A percentile compares a stretch with the other conserved stretches of the same genome.
phyloP scores from a whole-genome alignment of 1,139 yeast genomes.

The Pichia sp. region DNA sequence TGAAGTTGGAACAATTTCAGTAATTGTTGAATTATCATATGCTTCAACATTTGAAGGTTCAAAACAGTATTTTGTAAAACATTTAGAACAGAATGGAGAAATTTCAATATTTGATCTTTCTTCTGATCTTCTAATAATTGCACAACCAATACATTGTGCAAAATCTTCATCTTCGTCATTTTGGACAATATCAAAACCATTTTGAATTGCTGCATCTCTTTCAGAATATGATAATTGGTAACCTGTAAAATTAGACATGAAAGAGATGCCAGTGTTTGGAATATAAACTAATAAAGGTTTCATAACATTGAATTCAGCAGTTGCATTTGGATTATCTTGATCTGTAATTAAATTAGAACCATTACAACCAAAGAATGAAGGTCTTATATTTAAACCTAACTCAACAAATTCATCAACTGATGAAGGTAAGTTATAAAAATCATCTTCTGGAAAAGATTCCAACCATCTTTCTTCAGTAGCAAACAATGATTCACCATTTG shows the following conservation, averaged over 20 bases:
- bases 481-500: constrained; percentile 54
- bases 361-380: constrained; percentile 49
- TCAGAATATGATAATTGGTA: constrained; percentile 38
- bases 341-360: constrained; percentile 28
- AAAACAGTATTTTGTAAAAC: constrained; percentile 36
- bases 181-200: constrained; percentile 53
- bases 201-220: constrained; percentile 40
- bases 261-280: constrained; percentile 46
- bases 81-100: constrained; percentile 31
- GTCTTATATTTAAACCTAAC: constrained; percentile 40
- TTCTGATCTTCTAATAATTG: constrained; percentile 48
- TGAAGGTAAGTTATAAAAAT: constrained; percentile 46
- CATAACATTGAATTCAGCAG: constrained; percentile 31
- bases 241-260: constrained; percentile 42
- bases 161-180: constrained; percentile 32
- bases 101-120: constrained; percentile 34
- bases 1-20: constrained; percentile 15
- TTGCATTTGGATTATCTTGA: constrained; percentile 21
- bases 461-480: constrained; percentile 31
- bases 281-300: constrained; percentile 50
- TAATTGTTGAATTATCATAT: constrained; percentile 4
- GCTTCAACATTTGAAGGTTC: constrained; percentile 8
- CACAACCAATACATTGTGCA: constrained; percentile 53
- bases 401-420: constrained; percentile 35
- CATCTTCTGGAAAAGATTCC: constrained; percentile 36